These are phyloP conservation scores for Fusarium caatingaense DNA, from an alignment of 2,329 filamentous ascomycete species.

Conservation along the genomic window DNA sequence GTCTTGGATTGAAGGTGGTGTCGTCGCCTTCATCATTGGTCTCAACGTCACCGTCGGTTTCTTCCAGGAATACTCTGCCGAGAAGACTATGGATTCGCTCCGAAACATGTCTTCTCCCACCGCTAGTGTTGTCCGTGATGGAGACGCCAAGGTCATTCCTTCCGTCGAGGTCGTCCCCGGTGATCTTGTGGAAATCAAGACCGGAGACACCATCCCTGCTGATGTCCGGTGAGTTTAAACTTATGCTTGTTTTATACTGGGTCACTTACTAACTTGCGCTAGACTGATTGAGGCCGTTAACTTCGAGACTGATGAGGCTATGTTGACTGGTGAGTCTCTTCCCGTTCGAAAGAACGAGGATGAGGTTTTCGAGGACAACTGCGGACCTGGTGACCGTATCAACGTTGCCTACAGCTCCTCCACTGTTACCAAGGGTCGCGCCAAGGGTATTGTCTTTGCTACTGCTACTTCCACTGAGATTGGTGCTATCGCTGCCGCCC, in stretches of 20 bases:
- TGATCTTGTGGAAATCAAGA: conserved; percentile 65
- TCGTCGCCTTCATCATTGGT: conserved; percentile 66
- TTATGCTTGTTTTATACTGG: conserved; percentile 38
- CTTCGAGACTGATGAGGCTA: conserved; percentile 73
- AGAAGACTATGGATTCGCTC: conserved; percentile 63
- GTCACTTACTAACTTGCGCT: conserved; percentile 60
- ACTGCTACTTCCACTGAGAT: conserved; percentile 73
- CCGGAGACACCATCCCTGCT: conserved; percentile 70
- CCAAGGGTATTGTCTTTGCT: conserved; percentile 69
- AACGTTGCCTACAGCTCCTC: conserved; percentile 73
- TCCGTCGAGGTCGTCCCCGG: conserved; percentile 65
- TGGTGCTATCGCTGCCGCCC: conserved; percentile 66
- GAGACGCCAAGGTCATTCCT: conserved; percentile 53
- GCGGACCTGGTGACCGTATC: conserved; percentile 64
- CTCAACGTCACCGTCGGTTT: conserved; percentile 68
- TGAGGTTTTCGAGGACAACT: conserved; percentile 55
- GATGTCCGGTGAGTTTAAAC: conserved; percentile 65
- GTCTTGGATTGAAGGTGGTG: conserved; percentile 70
- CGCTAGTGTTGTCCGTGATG: conserved; percentile 57
- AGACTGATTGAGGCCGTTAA: conserved; percentile 68
- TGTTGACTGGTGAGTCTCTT: conserved; percentile 72
- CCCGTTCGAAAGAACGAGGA: conserved; percentile 66
- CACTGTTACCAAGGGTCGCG: conserved; percentile 71
- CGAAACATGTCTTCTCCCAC: conserved; percentile 58
- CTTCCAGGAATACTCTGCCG: conserved; percentile 59